phyloP scores from a whole-genome alignment of 805 yeast genomes.

The Suhomyces sp. region DNA sequence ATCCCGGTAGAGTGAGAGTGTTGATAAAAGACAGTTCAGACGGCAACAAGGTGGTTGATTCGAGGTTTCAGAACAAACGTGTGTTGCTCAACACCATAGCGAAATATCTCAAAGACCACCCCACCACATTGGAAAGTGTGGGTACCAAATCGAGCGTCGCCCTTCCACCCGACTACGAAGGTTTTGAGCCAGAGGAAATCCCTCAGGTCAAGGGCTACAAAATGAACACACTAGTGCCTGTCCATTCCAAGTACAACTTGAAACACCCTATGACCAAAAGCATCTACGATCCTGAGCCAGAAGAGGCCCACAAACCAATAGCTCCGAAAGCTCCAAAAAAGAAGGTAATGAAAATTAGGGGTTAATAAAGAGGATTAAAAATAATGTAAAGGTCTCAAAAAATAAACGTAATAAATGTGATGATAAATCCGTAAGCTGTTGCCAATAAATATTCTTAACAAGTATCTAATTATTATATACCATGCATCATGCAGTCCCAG shows the following conservation, averaged over 20 bases:
- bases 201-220: slow-evolving; percentile 84
- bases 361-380: slow-evolving; percentile 19
- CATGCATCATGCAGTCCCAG: too few relatives aligned
- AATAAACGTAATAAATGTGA: too few relatives aligned
- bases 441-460: too few relatives aligned
- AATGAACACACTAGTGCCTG: slow-evolving; percentile 87
- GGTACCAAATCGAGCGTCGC: slow-evolving; percentile 51
- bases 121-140: slow-evolving; percentile 65
- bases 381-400: too few relatives aligned
- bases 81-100: slow-evolving; percentile 60
- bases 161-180: slow-evolving; percentile 59
- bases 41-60: slow-evolving; percentile 33
- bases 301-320: slow-evolving; percentile 28
- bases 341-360: slow-evolving; percentile 62
- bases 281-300: slow-evolving; percentile 56
- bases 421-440: too few relatives aligned
- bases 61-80: slow-evolving; percentile 50
- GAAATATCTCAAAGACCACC: slow-evolving; percentile 59
- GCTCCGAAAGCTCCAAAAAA: slow-evolving; percentile 48
- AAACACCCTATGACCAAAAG: slow-evolving; percentile 80
- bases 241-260: slow-evolving; percentile 73
- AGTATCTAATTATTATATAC: too few relatives aligned
- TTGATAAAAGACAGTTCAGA: slow-evolving; percentile 49
- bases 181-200: slow-evolving; percentile 53
- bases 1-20: slow-evolving; percentile 93